Evolutionary conservation across 768 basidiomycete genomes (phyloP), one percentile per base, ranked within the genome.

Genomic region (Sarcodon sp.): DNA sequence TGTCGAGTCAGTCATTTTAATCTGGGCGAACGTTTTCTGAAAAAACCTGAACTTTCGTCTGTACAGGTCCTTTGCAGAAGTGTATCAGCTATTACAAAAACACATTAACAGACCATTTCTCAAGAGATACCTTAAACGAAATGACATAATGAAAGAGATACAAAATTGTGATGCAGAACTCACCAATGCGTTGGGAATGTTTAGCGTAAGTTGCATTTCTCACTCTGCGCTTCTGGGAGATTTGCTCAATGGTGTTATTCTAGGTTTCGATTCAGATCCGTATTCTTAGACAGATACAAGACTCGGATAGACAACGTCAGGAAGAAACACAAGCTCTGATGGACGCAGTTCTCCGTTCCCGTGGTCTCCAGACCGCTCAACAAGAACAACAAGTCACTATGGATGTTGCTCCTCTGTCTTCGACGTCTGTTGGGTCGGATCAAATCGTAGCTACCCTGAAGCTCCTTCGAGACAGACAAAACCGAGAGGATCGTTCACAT

Each of bases 101-200:
- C 79, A 86, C 53, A 65, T 69, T 12, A 67, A 75, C 37, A 67
- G 84, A 1, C 82, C 87, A 0, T 89, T 87, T 65, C 63, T 90
- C 52, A 85, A 86, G 61, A 71, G 85, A 4, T 89, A 85, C 57
- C 69, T 90, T 35, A 79, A 79, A 57, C 75, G 83, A 38, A 80
- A 84, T 35, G 84, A 88, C 52, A 80, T 80, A 31, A 57, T 70
- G 12, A 64, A 66, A 3, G 71, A 75, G 33, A 75, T 87, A 35
- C 55, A 60, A 0, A 63, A 58, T 3, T 82, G 79, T 45, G 73
- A 79, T 45, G 65, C 71, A 9, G 66, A 66, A 1, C 65, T 87
- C 16, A 65, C 66, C 21, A 75, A 81, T 35, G 75, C 76, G 4
- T 58, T 82, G 36, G 61, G 62, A n/a, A 67, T 79, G 57, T 81